Evolutionary conservation across 1,284 basidiomycete species (phyloP).

Genomic region (Leccinum fuscescens): DNA sequence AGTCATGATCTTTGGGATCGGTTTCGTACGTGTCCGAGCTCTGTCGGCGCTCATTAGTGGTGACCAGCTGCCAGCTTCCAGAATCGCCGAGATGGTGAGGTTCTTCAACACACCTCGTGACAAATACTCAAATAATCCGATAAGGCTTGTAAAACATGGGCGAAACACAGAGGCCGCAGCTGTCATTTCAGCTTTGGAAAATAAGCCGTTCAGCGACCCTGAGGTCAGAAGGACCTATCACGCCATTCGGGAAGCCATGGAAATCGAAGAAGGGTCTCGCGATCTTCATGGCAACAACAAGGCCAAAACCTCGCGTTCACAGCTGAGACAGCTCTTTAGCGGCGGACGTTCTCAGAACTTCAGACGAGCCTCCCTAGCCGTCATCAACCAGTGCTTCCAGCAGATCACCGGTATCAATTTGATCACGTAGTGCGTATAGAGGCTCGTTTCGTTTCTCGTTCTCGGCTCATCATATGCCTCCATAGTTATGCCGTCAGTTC

Average conservation of each 20-base stretch:
- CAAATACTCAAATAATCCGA: not conserved
- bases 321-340: constrained; percentile 50
- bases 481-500: constrained; percentile 36
- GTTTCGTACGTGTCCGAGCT: constrained; percentile 45
- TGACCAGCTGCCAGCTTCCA: not conserved
- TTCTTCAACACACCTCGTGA: not conserved
- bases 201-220: constrained; percentile 49
- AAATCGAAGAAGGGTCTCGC: constrained; percentile 33
- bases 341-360: constrained; percentile 64
- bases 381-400: constrained; percentile 68
- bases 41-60: not conserved
- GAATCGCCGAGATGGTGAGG: not conserved
- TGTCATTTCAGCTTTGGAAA: constrained; percentile 62
- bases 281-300: no score
- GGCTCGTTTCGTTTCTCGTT: not conserved
- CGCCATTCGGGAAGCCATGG: not conserved
- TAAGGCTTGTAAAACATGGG: constrained; percentile 57
- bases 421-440: constrained; percentile 57
- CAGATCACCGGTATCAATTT: constrained; percentile 62
- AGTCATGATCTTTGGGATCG: constrained; percentile 56
- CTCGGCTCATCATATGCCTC: not conserved
- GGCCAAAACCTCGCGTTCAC: constrained; percentile 12
- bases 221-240: no score
- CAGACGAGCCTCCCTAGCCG: constrained; percentile 54
- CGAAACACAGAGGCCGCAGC: constrained; percentile 52